A percentile compares a stretch with the other conserved stretches of the same genome.
Conservation (phyloP, 1,139 yeast species). For the Hansenula lynferdii region DNA sequence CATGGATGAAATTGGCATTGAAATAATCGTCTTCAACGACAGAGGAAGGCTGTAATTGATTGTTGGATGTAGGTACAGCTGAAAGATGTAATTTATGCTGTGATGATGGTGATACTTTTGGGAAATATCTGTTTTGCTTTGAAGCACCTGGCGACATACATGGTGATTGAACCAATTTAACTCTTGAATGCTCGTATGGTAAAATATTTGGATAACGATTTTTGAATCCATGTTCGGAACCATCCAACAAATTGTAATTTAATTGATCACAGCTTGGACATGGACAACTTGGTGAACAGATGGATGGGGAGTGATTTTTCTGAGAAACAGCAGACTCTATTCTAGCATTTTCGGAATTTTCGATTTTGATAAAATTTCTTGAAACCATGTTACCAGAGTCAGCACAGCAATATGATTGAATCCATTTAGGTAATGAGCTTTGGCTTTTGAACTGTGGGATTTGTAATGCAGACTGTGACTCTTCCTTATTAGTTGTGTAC, state of each 20-base stretch:
- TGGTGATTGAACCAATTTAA: conserved; percentile 41
- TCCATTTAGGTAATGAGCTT: conserved; percentile 44
- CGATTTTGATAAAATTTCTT: conserved; percentile 41
- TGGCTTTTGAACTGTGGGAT: conserved; percentile 20
- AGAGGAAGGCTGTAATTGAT: conserved; percentile 3
- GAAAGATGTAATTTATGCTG: neutral
- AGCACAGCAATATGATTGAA: conserved; percentile 31
- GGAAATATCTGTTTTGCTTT: conserved; percentile 14
- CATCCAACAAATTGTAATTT: conserved; percentile 15
- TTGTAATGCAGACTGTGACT: conserved; percentile 2
- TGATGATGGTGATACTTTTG: conserved; percentile 1
- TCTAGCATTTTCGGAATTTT: conserved; percentile 44
- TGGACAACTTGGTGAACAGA: conserved; percentile 13
- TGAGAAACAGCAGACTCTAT: conserved; percentile 28
- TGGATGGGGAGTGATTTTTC: conserved; percentile 23
- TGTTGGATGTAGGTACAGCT: neutral
- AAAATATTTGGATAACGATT: conserved; percentile 79
- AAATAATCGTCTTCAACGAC: conserved; percentile 44
- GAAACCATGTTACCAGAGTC: conserved; percentile 32
- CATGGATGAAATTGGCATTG: conserved; percentile 54
- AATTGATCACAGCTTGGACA: conserved; percentile 9
- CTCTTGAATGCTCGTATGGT: conserved; percentile 81
- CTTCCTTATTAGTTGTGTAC: conserved; percentile 1
- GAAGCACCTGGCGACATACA: conserved; percentile 11
- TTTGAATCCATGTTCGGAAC: conserved; percentile 34